phyloP scores from a whole-genome alignment of 768 basidiomycete species.

The Lactarius psammicola region DNA sequence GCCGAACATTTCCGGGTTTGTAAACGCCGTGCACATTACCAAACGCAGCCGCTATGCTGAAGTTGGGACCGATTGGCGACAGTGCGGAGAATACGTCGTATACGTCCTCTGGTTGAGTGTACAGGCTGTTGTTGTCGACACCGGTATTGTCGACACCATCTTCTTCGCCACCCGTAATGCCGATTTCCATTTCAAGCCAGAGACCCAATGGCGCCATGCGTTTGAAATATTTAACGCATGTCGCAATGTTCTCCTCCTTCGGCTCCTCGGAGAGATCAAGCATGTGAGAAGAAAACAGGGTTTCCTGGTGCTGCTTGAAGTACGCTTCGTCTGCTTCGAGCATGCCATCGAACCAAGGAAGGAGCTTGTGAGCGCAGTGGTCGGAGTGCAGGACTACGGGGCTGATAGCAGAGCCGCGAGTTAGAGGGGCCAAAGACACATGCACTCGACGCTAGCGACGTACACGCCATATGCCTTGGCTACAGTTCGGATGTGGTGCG shows the following conservation, averaged over 20 bases:
- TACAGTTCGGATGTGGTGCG: conserved; percentile 85
- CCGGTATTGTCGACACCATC: conserved; percentile 98
- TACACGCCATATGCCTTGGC: conserved; percentile 92
- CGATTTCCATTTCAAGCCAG: conserved; percentile 99
- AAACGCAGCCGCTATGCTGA: conserved; percentile 97
- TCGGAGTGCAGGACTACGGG: conserved; percentile 98
- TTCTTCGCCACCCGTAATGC: conserved; percentile 99
- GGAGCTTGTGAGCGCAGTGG: conserved; percentile 97
- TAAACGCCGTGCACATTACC: conserved; percentile 99
- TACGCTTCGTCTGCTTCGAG: conserved; percentile 93
- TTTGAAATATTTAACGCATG: conserved; percentile 91
- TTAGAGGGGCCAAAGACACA: conserved; percentile 11
- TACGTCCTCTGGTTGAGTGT: conserved; percentile 97
- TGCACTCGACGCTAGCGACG: conserved; percentile 36
- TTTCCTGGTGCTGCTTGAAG: conserved; percentile 83
- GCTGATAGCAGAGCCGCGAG: conserved; percentile 39
- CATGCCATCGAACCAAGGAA: conserved; percentile 99
- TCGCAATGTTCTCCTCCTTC: conserved; percentile 92
- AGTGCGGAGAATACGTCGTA: conserved; percentile 89
- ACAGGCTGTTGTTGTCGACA: conserved; percentile 90
- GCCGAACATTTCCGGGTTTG: conserved; percentile 96
- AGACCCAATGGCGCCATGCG: conserved; percentile 89
- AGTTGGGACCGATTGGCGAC: conserved; percentile 81
- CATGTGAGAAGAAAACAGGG: conserved; percentile 98
- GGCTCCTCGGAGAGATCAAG: conserved; percentile 93